These are phyloP conservation scores for Cordyceps militaris DNA, from an alignment of 2,329 filamentous ascomycete species.

Conservation along the genomic window DNA sequence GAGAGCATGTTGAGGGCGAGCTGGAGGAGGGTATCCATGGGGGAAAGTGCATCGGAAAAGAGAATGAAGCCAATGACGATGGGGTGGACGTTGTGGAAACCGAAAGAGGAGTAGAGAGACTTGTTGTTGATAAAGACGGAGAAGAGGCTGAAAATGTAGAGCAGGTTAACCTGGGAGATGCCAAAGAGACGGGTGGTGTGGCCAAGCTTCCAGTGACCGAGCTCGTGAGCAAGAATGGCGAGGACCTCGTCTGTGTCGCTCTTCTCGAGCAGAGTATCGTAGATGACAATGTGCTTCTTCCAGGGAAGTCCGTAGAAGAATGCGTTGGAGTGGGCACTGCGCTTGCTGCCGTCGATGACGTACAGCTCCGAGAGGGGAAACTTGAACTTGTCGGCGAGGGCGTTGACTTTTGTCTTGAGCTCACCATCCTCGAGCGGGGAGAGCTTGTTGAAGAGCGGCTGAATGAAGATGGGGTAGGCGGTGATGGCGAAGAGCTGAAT, in stretches of 20 bases:
- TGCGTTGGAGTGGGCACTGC: slow-evolving; percentile 80
- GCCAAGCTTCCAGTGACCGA: slow-evolving; percentile 93
- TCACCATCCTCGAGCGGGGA: slow-evolving; percentile 81
- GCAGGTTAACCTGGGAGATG: slow-evolving; percentile 83
- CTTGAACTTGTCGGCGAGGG: slow-evolving; percentile 71
- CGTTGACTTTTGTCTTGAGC: slow-evolving; percentile 83
- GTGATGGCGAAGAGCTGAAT: slow-evolving; percentile 94
- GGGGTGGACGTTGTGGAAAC: slow-evolving; percentile 73
- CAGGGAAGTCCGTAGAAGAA: slow-evolving; percentile 97
- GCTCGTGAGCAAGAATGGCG: slow-evolving; percentile 88
- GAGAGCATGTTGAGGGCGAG: slow-evolving; percentile 94
- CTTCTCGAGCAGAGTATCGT: slow-evolving; percentile 96
- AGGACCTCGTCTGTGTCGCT: slow-evolving; percentile 87
- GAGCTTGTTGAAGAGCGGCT: slow-evolving; percentile 97
- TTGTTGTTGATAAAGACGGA: slow-evolving; percentile 95
- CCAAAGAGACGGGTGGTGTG: slow-evolving; percentile 89
- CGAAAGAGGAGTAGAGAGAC: slow-evolving; percentile 85
- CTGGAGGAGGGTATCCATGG: slow-evolving; percentile 92
- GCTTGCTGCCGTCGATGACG: slow-evolving; percentile 88
- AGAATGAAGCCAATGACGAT: slow-evolving; percentile 97
- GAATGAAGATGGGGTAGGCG: slow-evolving; percentile 88
- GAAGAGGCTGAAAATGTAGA: slow-evolving; percentile 96
- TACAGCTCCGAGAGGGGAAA: slow-evolving; percentile 91
- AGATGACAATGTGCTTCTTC: slow-evolving; percentile 99
- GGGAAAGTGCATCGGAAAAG: slow-evolving; percentile 92